Percentiles rank a stretch among this genome's conserved stretches.
These are phyloP conservation scores for Thelonectria discophora DNA, from an alignment of 2,329 filamentous ascomycete species.

Conservation along the genomic window DNA sequence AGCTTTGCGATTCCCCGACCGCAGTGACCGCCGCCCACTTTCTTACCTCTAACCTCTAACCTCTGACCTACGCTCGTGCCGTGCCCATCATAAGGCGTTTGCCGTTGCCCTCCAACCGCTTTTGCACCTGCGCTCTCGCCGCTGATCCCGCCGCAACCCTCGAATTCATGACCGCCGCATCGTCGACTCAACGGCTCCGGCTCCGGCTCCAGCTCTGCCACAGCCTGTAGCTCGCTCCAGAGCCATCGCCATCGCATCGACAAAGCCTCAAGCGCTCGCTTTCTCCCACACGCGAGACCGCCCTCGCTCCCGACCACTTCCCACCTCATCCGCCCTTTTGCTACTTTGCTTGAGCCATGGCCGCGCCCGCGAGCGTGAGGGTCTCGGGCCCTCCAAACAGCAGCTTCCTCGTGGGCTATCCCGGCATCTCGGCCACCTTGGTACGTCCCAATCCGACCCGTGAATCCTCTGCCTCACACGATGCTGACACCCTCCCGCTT, in stretches of 20 bases:
- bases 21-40: constrained; percentile 17
- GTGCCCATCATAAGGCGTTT: too few species aligned
- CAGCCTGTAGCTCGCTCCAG: constrained; percentile 23
- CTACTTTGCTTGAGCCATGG: constrained; percentile 33
- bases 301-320: constrained; percentile 21
- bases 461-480: constrained; percentile 26
- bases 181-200: constrained; percentile 32
- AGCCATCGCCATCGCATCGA: constrained; percentile 31
- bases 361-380: constrained; percentile 70
- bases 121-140: constrained; percentile 30
- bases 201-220: constrained; percentile 32
- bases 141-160: constrained; percentile 22
- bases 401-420: constrained; percentile 95
- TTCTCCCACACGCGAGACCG: constrained; percentile 30
- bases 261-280: constrained; percentile 26
- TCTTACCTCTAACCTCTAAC: constrained; percentile 24
- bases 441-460: constrained; percentile 64
- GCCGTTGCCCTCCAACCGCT: constrained; percentile 2
- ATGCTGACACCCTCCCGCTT: constrained; percentile 31
- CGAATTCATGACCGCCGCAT: constrained; percentile 40
- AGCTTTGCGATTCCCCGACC: constrained; percentile 30
- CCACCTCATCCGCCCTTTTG: constrained; percentile 24
- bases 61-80: too few species aligned
- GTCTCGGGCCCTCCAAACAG: constrained; percentile 97
- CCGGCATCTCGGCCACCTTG: constrained; percentile 95